These are phyloP conservation scores for Dothideomycetidae sp. DNA, from an alignment of 2,329 filamentous ascomycete genomes.

Conservation along the genomic window DNA sequence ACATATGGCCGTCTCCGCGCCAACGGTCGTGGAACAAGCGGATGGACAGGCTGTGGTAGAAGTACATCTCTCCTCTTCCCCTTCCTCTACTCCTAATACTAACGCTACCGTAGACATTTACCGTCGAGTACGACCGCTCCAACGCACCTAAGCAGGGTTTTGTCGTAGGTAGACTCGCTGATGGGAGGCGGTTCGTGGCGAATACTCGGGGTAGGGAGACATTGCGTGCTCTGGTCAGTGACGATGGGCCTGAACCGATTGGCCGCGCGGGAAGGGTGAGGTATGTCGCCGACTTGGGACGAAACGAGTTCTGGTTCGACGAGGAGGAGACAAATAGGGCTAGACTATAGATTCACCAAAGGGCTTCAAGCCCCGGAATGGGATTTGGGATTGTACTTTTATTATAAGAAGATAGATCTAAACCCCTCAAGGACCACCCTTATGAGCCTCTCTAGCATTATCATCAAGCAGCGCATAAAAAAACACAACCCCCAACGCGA, in stretches of 20 bases:
- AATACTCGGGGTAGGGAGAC: slow-evolving; percentile 41
- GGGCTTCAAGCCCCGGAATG: no score
- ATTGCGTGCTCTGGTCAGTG: slow-evolving; percentile 31
- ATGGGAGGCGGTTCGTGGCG: slow-evolving; percentile 39
- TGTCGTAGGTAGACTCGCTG: slow-evolving; percentile 39
- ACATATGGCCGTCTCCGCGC: slow-evolving; percentile 28
- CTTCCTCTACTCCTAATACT: no score
- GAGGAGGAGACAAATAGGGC: not conserved
- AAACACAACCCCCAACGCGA: no score
- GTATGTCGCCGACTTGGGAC: slow-evolving; percentile 17
- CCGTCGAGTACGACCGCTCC: slow-evolving; percentile 41
- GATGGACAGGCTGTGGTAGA: slow-evolving; percentile 41
- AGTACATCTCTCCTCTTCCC: slow-evolving; percentile 25
- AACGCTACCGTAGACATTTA: slow-evolving; percentile 41
- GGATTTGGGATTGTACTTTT: no score
- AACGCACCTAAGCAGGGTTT: slow-evolving; percentile 35
- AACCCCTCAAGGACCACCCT: no score
- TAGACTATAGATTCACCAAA: not conserved
- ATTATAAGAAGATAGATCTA: no score
- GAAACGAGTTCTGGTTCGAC: slow-evolving; percentile 25
- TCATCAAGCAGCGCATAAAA: no score
- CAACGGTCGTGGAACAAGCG: slow-evolving; percentile 27
- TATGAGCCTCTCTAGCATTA: no score
- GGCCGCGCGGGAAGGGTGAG: slow-evolving; percentile 35
- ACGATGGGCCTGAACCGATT: slow-evolving; percentile 32